These are phyloP conservation scores for Penicillium brevicompactum DNA, from an alignment of 2,329 filamentous ascomycete species.

Conservation along the genomic window DNA sequence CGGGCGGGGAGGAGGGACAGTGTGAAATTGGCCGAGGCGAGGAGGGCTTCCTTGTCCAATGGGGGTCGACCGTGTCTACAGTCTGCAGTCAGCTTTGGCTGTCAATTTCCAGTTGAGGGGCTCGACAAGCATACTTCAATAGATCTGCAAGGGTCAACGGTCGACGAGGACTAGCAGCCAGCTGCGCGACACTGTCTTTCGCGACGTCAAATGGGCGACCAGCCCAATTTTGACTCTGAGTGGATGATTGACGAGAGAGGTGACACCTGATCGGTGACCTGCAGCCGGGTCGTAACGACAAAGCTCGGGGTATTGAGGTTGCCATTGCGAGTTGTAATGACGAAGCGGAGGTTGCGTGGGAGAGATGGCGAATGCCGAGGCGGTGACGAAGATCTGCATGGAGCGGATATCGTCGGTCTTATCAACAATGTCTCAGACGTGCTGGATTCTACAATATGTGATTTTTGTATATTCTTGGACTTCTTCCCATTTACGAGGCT, in stretches of 20 bases:
- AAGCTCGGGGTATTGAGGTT: slow-evolving; percentile 9
- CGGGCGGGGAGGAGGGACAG: slow-evolving; percentile 88
- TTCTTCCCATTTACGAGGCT: no score
- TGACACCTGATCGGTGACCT: background rate
- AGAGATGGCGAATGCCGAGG: slow-evolving; percentile 10
- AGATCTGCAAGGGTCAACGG: slow-evolving; percentile 83
- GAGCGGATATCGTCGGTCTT: slow-evolving; percentile 21
- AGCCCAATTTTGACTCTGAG: slow-evolving; percentile 35
- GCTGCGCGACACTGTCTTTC: slow-evolving; percentile 75
- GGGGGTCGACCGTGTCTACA: slow-evolving; percentile 76
- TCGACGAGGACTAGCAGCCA: slow-evolving; percentile 78
- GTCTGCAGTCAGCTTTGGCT: background rate
- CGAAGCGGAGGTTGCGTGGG: slow-evolving; percentile 3
- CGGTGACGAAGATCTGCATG: slow-evolving; percentile 20
- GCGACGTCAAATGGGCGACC: slow-evolving; percentile 55
- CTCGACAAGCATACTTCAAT: slow-evolving; percentile 65
- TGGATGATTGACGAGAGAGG: slow-evolving; percentile 20
- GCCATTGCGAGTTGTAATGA: slow-evolving; percentile 10
- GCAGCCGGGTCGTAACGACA: slow-evolving; percentile 4
- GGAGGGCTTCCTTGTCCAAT: slow-evolving; percentile 74
- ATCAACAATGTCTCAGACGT: background rate
- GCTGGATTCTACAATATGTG: background rate
- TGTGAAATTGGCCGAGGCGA: slow-evolving; percentile 93
- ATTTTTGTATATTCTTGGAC: background rate
- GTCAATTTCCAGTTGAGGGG: background rate